These are phyloP conservation scores for Phytophthora citricola DNA, from an alignment of 352 stramenopile genomes.

Conservation along the genomic window DNA sequence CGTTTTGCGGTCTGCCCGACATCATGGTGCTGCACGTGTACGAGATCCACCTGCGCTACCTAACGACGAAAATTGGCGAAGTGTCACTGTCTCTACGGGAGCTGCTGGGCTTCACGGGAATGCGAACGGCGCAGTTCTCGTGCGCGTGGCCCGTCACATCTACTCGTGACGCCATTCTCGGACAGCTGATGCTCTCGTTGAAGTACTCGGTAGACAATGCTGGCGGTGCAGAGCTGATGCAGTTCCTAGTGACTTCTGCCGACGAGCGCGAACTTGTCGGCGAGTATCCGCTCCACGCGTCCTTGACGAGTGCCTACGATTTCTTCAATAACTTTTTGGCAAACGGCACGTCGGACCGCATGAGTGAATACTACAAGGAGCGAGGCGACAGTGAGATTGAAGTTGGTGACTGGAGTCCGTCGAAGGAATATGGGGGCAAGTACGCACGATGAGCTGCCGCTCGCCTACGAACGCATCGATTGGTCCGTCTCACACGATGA, in stretches of 20 bases:
- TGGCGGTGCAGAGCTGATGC: slow-evolving; percentile 47
- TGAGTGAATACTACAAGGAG: slow-evolving; percentile 71
- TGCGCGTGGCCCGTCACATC: slow-evolving; percentile 82
- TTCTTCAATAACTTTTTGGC: slow-evolving; percentile 80
- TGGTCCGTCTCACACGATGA: slow-evolving; percentile 85
- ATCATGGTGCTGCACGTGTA: slow-evolving; percentile 86
- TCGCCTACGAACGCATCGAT: slow-evolving; percentile 86
- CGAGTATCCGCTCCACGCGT: slow-evolving; percentile 69
- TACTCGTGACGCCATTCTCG: slow-evolving; percentile 67
- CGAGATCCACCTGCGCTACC: slow-evolving; percentile 83
- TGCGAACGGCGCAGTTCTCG: slow-evolving; percentile 60
- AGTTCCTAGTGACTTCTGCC: slow-evolving; percentile 77
- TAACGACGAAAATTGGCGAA: slow-evolving; percentile 87
- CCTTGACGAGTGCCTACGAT: slow-evolving; percentile 54
- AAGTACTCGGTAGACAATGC: slow-evolving; percentile 71
- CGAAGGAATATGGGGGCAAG: slow-evolving; percentile 75
- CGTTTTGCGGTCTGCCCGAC: slow-evolving; percentile 78
- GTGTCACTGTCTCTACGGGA: slow-evolving; percentile 78
- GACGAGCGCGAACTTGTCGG: slow-evolving; percentile 71
- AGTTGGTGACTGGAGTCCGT: slow-evolving; percentile 65
- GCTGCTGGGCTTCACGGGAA: slow-evolving; percentile 75
- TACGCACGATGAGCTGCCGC: slow-evolving; percentile 69
- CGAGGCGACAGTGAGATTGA: slow-evolving; percentile 82
- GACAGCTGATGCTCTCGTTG: slow-evolving; percentile 71
- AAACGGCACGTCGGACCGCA: slow-evolving; percentile 51